phyloP scores from a whole-genome alignment of 2,329 filamentous ascomycete species.

The Beauveria brongniartii region DNA sequence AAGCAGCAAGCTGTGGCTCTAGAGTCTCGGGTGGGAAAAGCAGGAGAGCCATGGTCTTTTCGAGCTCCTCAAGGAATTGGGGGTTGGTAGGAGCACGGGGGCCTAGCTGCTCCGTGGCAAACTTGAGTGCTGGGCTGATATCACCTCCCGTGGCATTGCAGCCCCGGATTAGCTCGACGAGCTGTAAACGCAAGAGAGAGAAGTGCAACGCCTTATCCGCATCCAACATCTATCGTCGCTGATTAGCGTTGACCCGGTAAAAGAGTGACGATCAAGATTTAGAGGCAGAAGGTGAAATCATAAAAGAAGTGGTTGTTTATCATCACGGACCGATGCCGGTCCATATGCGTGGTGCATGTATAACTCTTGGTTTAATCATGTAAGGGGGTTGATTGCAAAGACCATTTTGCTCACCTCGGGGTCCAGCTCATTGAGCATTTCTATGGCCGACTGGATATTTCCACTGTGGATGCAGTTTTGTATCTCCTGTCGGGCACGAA shows the following conservation, averaged over 20 bases:
- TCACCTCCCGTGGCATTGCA: slow-evolving; percentile 63
- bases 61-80: slow-evolving; percentile 77
- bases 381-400: slow-evolving; percentile 33
- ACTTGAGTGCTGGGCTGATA: slow-evolving; percentile 71
- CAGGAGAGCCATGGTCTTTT: slow-evolving; percentile 86
- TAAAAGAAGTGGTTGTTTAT: slow-evolving; percentile 59
- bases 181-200: slow-evolving; percentile 76
- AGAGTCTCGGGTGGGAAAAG: slow-evolving; percentile 80
- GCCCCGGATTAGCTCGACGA: slow-evolving; percentile 83
- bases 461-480: slow-evolving; percentile 78
- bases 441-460: slow-evolving; percentile 76
- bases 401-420: slow-evolving; percentile 62
- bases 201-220: slow-evolving; percentile 79
- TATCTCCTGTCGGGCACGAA: slow-evolving; percentile 73
- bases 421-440: slow-evolving; percentile 80
- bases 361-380: slow-evolving; percentile 87
- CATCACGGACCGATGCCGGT: slow-evolving; percentile 70
- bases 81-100: slow-evolving; percentile 76
- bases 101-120: slow-evolving; percentile 80
- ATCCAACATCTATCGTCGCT: slow-evolving; percentile 67
- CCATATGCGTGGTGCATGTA: slow-evolving; percentile 99
- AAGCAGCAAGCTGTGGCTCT: slow-evolving; percentile 62
- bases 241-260: slow-evolving; percentile 18
- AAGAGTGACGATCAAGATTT: slow-evolving; percentile 1
- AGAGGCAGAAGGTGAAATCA: slow-evolving; percentile 20